Evolutionary conservation across 495 filamentous ascomycete species (phyloP), one percentile per base, ranked within the genome.

Genomic region (Penicillium nucicola): DNA sequence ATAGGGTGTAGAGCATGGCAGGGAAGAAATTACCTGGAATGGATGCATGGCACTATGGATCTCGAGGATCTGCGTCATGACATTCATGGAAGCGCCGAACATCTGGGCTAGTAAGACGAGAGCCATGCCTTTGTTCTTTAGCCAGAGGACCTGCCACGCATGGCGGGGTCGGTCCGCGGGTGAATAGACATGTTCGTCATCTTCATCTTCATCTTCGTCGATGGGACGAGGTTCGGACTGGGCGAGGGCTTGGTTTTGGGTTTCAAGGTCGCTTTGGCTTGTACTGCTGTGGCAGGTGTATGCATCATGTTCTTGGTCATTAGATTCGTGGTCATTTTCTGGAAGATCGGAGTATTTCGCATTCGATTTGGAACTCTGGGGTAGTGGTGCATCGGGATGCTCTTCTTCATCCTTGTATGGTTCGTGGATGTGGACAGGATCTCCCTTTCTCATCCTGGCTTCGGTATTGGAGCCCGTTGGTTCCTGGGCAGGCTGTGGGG

Each of bases 21-120:
- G 33, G n/a, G n/a, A 45, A 12, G 22, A 5, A 23, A 60, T 28
- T 68, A 83, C 81, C 71, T 96, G 92, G 59, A 95, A 86, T 9
- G 92, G 89, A 72, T 95, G 82, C 75, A 93, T 84, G 0, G 72
- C 71, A 28, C 81, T 89, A 49, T 87, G 80, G 4, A 85, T 75
- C 61, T 95, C 90, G 37, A 97, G 70, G 2, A 95, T 61, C 33
- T 92, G 78, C 0, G 90, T 89, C 19, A 84, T 81, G 7, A 95
- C 78, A 64, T 92, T 95, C 93, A 98, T 98, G 38, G 89, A 67
- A 0, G 86, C 84, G 0, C 87, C 91, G 57, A 96, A 97, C 31
- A 95, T 70, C 70, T 96, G 91, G 9, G 91, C 78, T 18, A 84
- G 23, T 14, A 90, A 65, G 30, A 98, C 85, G 17, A 92, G 69